phyloP scores from a whole-genome alignment of 1,284 basidiomycete genomes.

The Uromyces viciae-fabae region DNA sequence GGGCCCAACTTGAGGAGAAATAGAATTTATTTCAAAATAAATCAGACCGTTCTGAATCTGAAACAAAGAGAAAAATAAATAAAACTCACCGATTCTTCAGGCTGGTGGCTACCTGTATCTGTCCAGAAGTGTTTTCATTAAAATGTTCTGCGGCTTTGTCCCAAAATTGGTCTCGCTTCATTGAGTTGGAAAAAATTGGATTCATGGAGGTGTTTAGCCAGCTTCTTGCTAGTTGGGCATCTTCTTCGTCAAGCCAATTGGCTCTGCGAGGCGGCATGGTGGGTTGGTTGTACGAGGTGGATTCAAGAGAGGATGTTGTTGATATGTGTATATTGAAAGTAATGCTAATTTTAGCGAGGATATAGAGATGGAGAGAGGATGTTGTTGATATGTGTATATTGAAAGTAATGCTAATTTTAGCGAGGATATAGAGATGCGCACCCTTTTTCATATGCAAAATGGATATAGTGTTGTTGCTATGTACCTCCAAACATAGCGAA shows the following conservation, averaged over 20 bases:
- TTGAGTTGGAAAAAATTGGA: not conserved
- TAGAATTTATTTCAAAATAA: too few relatives aligned
- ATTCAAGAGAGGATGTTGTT: not conserved
- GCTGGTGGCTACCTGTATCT: too few relatives aligned
- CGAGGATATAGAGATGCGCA: not conserved
- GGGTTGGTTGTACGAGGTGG: not conserved
- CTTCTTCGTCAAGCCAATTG: not conserved
- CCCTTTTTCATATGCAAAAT: not conserved
- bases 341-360: not conserved
- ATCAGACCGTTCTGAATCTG: too few relatives aligned
- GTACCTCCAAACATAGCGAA: not conserved
- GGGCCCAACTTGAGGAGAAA: too few relatives aligned
- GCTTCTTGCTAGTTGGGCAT: not conserved
- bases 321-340: not conserved
- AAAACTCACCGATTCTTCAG: too few relatives aligned
- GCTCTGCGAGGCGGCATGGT: not conserved
- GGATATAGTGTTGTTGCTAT: not conserved
- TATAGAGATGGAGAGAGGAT: not conserved
- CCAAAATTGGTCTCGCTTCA: not conserved
- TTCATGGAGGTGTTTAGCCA: not conserved
- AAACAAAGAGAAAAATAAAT: too few relatives aligned
- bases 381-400: not conserved
- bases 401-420: not conserved
- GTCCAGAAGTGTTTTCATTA: not conserved
- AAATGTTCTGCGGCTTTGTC: not conserved